These are phyloP conservation scores for Termitomyces sp. DNA, from an alignment of 1,284 basidiomycete genomes.

Conservation along the genomic window DNA sequence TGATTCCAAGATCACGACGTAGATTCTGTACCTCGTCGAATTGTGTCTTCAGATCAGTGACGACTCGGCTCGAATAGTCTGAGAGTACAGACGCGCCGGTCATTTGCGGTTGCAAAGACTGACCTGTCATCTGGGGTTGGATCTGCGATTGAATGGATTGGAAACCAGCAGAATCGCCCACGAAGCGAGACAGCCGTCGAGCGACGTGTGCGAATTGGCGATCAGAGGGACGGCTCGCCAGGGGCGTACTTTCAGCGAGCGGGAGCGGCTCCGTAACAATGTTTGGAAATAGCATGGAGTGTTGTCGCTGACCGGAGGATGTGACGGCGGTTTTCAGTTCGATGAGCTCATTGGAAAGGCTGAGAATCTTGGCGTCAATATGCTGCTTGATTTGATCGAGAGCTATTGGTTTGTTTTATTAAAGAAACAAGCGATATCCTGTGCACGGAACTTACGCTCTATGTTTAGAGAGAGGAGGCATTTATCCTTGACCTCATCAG, in stretches of 20 bases:
- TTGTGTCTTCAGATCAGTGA: conserved; percentile 83
- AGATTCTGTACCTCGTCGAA: conserved; percentile 94
- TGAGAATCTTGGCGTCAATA: conserved; percentile 85
- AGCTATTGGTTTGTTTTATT: conserved; percentile 43
- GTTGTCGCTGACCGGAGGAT: conserved; percentile 35
- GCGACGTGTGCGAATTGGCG: conserved; percentile 68
- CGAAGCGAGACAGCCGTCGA: conserved; percentile 61
- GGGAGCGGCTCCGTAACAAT: conserved; percentile 54
- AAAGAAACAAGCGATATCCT: neutral
- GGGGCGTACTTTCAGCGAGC: conserved; percentile 54
- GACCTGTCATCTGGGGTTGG: conserved; percentile 59
- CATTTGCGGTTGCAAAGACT: conserved; percentile 63
- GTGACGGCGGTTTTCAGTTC: conserved; percentile 74
- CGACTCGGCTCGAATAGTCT: conserved; percentile 67
- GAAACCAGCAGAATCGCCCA: conserved; percentile 33
- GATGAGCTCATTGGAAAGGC: conserved; percentile 87
- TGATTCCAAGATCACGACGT: conserved; percentile 87
- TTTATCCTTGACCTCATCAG: conserved; percentile 88
- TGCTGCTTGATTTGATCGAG: conserved; percentile 99
- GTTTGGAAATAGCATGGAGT: conserved; percentile 31
- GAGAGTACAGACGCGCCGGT: conserved; percentile 70
- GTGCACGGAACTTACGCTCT: conserved; percentile 71
- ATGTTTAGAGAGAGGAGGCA: conserved; percentile 91
- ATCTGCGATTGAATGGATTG: conserved; percentile 31
- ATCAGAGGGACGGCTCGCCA: conserved; percentile 62